Evolutionary conservation across 2,329 filamentous ascomycete genomes (phyloP), one percentile per base, ranked within the genome.

Genomic region (Colletotrichum sp.): DNA sequence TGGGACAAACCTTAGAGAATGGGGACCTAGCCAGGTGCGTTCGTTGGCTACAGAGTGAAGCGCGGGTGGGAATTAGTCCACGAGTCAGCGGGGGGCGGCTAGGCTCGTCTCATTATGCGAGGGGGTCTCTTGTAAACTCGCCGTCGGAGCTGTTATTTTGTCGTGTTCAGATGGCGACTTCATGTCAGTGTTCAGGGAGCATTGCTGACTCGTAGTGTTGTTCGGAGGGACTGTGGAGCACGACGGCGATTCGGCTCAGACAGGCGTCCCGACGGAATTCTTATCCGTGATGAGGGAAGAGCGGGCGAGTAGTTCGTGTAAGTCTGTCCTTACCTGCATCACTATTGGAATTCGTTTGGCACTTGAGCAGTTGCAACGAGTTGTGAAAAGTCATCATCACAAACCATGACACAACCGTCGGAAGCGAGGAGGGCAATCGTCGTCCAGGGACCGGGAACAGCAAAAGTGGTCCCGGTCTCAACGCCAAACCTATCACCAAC

Each of bases 231-330:
- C n/a, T 21, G n/a, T 52, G 43, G 43, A 52, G 43, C n/a, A 52
- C 1, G 43, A 52, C 43, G 43, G 43, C 43, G 43, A 52, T 52
- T 52, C 43, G 43, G 43, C 43, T 52, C n/a, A 24, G 0, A 52
- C 0, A 52, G 3, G 0, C n/a, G n/a, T 52, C 43, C 43, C 43
- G 43, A 21, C 0, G 43, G n/a, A 13, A 52, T 24, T 0, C 0
- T 21, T 0, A 13, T 52, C 43, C 43, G 43, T 1, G n/a, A 4
- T 52, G 43, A 4, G 5, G 43, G 10, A 21, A 52, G n/a, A 13
- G 3, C n/a, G 10, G 12, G 13, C 3, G 43, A 24, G n/a, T 0
- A 7, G n/a, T 21, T 52, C n/a, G 43, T 52, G 43, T 52, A 52
- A 52, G 43, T 52, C 43, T 52, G n/a, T 21, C 43, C 13, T 52